Conservation (phyloP, 2,329 filamentous ascomycete species). For the Aspergillus neoniger region DNA sequence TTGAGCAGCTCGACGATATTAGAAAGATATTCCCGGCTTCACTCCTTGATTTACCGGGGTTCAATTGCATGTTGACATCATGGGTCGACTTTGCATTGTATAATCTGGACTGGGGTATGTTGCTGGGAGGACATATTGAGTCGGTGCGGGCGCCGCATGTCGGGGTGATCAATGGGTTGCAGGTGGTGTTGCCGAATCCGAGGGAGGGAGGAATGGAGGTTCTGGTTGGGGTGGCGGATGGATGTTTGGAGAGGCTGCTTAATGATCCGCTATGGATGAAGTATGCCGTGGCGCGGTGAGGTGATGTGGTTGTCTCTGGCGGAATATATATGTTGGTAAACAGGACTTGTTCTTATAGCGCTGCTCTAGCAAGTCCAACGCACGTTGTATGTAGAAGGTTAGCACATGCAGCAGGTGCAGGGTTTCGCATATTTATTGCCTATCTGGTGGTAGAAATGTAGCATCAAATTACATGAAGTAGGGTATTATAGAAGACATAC, state of each 20-base stretch:
- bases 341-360: neutral
- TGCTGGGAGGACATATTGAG: conserved; percentile 31
- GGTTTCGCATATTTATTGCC: no score
- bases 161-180: conserved; percentile 37
- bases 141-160: conserved; percentile 35
- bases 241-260: conserved; percentile 30
- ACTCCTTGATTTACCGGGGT: conserved; percentile 40
- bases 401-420: no score
- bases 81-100: conserved; percentile 40
- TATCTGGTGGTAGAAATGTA: no score
- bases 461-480: no score
- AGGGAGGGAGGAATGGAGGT: conserved; percentile 39
- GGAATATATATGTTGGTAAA: neutral
- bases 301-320: neutral
- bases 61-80: conserved; percentile 36
- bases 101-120: conserved; percentile 36
- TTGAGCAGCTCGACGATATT: conserved; percentile 37
- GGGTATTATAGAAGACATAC: no score
- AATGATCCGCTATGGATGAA: conserved; percentile 35
- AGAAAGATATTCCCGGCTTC: conserved; percentile 34
- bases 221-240: conserved; percentile 36
- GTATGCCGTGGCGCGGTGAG: conserved; percentile 19
- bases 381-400: no score
- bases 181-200: conserved; percentile 35
- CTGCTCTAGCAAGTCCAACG: neutral